Evolutionary conservation across 2,329 filamentous ascomycete genomes (phyloP), one percentile per base, ranked within the genome.

Genomic region (Colletotrichum agaves): DNA sequence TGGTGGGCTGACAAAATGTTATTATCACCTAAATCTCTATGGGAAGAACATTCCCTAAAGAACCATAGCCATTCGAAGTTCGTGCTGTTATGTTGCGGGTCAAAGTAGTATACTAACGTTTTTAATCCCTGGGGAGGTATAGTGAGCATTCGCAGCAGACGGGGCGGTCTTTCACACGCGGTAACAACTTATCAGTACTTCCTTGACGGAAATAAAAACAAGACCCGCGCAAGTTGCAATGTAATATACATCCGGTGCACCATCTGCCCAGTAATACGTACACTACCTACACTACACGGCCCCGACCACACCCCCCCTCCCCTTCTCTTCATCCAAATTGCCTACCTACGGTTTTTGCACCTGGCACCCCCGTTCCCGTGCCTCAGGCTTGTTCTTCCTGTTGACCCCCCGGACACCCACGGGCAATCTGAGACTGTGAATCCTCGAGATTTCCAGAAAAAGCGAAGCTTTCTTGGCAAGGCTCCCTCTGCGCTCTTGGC

Each of bases 401-500:
- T 41, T 39, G 59, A 41, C 62, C 53, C 62, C 62, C 12, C 35
- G 35, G 66, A 55, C 66, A 66, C 56, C 49, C 55, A 65, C 66
- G 64, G 66, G 66, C 66, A 69, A 69, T 67, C 66, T 69, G 66
- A 69, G 66, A 69, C 66, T 67, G 66, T 65, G 66, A 67, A 61
- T 55, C 66, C 66, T 69, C 66, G 49, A 65, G 55, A 66, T 69
- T 64, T 69, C 62, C 62, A 69, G 66, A 65, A 70, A 70, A 61
- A 62, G 65, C 69, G 69, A 71, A 70, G 69, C 69, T 70, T 70
- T 70, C 70, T 71, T 71, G 70, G 70, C 70, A 69, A 66, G 70
- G 61, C 65, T 69, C 61, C 59, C 70, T 69, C 64, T 59, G 70
- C 55, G 53, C 55, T 69, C 70, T 71, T 71, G 70, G 70, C 70